These are phyloP conservation scores for Myriosclerotinia scirpicola DNA, from an alignment of 2,329 filamentous ascomycete species.

Conservation along the genomic window DNA sequence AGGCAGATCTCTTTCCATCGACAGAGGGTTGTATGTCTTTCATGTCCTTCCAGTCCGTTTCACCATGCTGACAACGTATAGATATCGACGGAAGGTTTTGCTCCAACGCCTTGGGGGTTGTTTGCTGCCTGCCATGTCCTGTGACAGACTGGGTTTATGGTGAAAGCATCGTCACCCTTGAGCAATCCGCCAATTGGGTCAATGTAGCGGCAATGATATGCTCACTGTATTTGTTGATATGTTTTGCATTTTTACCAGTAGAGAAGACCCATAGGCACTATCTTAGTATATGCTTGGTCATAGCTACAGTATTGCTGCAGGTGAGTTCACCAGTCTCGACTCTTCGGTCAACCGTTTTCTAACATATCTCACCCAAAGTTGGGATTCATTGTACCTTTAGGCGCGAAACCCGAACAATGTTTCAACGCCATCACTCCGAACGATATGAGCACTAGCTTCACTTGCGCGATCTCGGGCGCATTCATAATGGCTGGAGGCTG, in stretches of 20 bases:
- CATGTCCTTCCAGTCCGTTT: neutral
- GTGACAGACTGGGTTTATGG: slow-evolving; percentile 73
- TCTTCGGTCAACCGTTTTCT: slow-evolving; percentile 7
- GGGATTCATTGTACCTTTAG: slow-evolving; percentile 87
- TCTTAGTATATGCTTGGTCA: slow-evolving; percentile 80
- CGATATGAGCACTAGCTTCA: slow-evolving; percentile 78
- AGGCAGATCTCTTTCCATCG: slow-evolving; percentile 58
- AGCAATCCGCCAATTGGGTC: slow-evolving; percentile 74
- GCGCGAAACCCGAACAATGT: slow-evolving; percentile 75
- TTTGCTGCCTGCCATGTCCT: slow-evolving; percentile 90
- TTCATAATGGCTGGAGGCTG: slow-evolving; percentile 85
- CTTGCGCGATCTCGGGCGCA: slow-evolving; percentile 85
- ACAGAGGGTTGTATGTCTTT: slow-evolving; percentile 63
- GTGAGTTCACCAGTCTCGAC: slow-evolving; percentile 51
- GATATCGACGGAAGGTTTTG: slow-evolving; percentile 59
- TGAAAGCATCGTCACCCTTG: slow-evolving; percentile 59
- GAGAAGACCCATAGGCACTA: slow-evolving; percentile 93
- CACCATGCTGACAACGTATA: slow-evolving; percentile 36
- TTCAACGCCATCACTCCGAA: slow-evolving; percentile 89
- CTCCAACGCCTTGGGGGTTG: slow-evolving; percentile 50
- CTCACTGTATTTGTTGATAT: slow-evolving; percentile 73
- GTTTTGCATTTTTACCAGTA: slow-evolving; percentile 76
- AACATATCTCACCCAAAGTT: slow-evolving; percentile 53
- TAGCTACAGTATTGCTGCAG: slow-evolving; percentile 75
- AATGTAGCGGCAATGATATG: slow-evolving; percentile 72